A percentile compares a stretch with the other conserved stretches of the same genome.
Evolutionary conservation across 192 early-diverging fungal species (phyloP).

Genomic region (Coemansia sp.): DNA sequence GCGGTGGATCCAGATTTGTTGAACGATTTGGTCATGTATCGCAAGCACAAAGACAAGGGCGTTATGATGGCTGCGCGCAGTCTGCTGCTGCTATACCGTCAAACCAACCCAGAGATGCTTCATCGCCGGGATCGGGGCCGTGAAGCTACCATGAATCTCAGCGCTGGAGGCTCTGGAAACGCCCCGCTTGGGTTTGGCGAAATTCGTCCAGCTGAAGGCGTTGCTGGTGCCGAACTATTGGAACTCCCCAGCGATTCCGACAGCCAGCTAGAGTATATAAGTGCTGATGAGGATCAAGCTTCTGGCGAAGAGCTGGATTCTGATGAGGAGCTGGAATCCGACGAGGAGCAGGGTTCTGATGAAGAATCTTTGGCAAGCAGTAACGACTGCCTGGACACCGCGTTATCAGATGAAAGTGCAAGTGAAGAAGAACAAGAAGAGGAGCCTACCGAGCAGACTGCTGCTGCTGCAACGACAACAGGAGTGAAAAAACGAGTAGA

Average conservation of each 20-base stretch:
- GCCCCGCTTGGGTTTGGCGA: constrained; percentile 69
- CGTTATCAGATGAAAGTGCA: constrained; percentile 38
- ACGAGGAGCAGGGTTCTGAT: background rate
- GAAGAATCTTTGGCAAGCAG: no score
- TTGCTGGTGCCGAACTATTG: constrained; percentile 81
- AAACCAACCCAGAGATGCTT: constrained; percentile 93
- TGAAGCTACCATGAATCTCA: constrained; percentile 71
- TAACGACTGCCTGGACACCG: no score
- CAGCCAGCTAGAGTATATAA: constrained; percentile 15
- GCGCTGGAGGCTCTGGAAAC: constrained; percentile 50
- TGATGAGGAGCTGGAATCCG: constrained; percentile 51
- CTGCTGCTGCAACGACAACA: background rate
- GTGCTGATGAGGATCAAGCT: constrained; percentile 18
- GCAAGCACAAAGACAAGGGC: constrained; percentile 90
- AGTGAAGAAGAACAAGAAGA: constrained; percentile 54
- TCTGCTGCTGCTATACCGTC: constrained; percentile 87
- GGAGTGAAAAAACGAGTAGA: constrained; percentile 63
- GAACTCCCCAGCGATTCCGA: constrained; percentile 40
- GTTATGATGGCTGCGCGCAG: constrained; percentile 91
- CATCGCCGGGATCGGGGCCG: constrained; percentile 92
- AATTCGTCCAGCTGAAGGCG: constrained; percentile 59
- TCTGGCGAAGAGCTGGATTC: constrained; percentile 26
- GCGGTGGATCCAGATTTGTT: constrained; percentile 83
- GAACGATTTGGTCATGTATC: constrained; percentile 87
- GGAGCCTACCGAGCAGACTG: constrained; percentile 1